Base-by-base conservation (phyloP, 306 rosid genomes). In the Gleditsia sinensis region DNA sequence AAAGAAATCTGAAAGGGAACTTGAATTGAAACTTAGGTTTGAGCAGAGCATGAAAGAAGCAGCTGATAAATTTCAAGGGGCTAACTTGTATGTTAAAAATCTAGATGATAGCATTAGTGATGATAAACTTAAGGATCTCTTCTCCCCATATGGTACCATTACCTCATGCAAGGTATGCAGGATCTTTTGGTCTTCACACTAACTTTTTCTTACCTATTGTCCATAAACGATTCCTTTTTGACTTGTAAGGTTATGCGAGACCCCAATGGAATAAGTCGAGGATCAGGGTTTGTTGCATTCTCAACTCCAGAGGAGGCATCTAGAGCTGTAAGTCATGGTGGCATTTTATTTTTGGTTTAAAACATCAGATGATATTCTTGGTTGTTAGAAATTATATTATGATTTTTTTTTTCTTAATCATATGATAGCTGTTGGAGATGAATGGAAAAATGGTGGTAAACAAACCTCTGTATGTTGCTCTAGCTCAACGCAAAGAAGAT, bases 261-360 rank as follows among this genome's bases (percentile, higher is more conserved):
- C 74, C 96, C 96, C 17, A 94, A 77, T 66, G 98, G 98, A 74
- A 34, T 89, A 6, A 94, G 98, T 62, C 87, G 96, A 63, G 98
- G 98, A 43, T 94, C 98, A 0, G 98, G 97, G n/a, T 94, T 94
- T 83, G 97, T 94, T 80, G 97, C 98, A 69, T 94, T 91, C 77
- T 89, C 97, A 3, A 88, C 94, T 80, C 87, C 96, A 16, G 98
- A 94, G 81, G 98, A 94, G 82, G 98, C 98, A 75, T 81, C 92
- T 58, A 87, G 91, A 88, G 97, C 98, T 21, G 98, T 94, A 89
- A 85, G 96, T 88, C 40, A n/a, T 67, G 51, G 21, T 74, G 67
- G 28, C 19, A 42, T 62, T 51, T n/a, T n/a, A n/a, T n/a, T 34
- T 55, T 39, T 19, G 49, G 48, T 14, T 50, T 37, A 46, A 49